phyloP scores from a whole-genome alignment of 192 early-diverging fungal species.

The Coemansia sp. region DNA sequence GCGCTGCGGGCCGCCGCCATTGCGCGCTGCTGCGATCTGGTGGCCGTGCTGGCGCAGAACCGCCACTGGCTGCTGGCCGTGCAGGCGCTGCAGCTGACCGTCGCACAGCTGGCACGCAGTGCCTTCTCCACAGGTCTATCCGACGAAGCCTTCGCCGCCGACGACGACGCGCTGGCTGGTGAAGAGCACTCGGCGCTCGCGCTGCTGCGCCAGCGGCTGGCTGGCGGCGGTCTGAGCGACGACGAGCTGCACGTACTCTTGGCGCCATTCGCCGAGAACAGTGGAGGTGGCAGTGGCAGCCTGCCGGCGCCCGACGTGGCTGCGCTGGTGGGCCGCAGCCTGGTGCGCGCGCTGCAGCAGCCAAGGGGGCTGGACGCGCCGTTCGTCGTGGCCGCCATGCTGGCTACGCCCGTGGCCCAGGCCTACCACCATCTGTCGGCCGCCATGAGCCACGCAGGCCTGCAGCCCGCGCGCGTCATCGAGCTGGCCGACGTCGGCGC shows the following conservation, averaged over 20 bases:
- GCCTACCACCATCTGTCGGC: conserved; percentile 42
- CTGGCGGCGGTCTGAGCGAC: conserved; percentile 24
- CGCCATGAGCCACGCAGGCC: conserved; percentile 39
- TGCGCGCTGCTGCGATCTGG: conserved; percentile 25
- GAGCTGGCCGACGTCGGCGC: conserved; percentile 58
- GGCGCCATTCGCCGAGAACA: no score
- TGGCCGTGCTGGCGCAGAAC: conserved; percentile 22
- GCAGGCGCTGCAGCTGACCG: conserved; percentile 26
- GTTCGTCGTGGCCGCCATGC: conserved; percentile 45
- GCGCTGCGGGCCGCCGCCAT: conserved; percentile 21
- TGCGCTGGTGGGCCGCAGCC: conserved; percentile 15
- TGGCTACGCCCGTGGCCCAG: conserved; percentile 12
- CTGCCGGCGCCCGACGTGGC: background rate
- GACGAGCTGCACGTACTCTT: conserved; percentile 25
- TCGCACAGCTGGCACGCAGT: conserved; percentile 32
- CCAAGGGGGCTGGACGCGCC: conserved; percentile 32
- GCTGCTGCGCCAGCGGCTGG: conserved; percentile 20
- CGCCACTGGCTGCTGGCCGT: conserved; percentile 45
- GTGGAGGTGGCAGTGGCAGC: background rate
- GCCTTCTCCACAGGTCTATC: conserved; percentile 21
- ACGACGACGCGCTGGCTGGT: conserved; percentile 8
- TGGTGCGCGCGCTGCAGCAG: conserved; percentile 41
- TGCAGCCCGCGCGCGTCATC: conserved; percentile 37
- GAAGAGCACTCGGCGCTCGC: conserved; percentile 9
- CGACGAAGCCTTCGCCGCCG: conserved; percentile 2